These are phyloP conservation scores for Volvariella volvacea DNA, from an alignment of 1,284 basidiomycete genomes.

Conservation along the genomic window DNA sequence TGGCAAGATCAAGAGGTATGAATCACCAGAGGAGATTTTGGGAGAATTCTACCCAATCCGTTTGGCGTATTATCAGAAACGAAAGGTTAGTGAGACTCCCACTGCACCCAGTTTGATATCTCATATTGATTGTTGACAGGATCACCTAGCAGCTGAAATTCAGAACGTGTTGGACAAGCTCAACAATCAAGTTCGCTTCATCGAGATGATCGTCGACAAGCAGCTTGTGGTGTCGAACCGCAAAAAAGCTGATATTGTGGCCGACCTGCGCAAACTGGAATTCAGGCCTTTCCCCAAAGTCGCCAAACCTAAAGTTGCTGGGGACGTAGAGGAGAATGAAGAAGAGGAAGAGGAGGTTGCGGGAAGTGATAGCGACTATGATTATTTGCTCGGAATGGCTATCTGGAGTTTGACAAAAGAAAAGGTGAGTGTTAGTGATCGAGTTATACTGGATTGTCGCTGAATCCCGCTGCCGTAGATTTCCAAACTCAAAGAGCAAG, in stretches of 20 bases:
- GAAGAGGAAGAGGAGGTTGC: constrained; percentile 58
- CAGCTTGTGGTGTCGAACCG: constrained; percentile 90
- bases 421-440: constrained; percentile 50
- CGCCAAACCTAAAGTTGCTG: constrained; percentile 62
- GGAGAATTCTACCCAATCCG: constrained; percentile 92
- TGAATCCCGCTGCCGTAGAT: constrained; percentile 45
- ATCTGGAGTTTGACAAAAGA: constrained; percentile 95
- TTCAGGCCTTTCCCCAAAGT: constrained; percentile 90
- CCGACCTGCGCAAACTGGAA: constrained; percentile 76
- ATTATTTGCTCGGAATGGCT: constrained; percentile 93
- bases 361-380: constrained; percentile 69
- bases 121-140: constrained; percentile 36
- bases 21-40: constrained; percentile 85
- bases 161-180: constrained; percentile 81
- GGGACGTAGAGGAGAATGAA: constrained; percentile 65
- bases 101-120: background rate
- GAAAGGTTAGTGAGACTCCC: constrained; percentile 64
- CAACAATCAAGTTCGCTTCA: constrained; percentile 94
- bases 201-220: constrained; percentile 92
- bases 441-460: constrained; percentile 1
- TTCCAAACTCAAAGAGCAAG: constrained; percentile 78
- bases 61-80: constrained; percentile 88
- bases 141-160: constrained; percentile 82
- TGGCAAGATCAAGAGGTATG: constrained; percentile 94
- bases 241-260: constrained; percentile 84